Evolutionary conservation across 2,329 filamentous ascomycete species (phyloP), one percentile per base, ranked within the genome.

Genomic region (Xylariaceae sp.): DNA sequence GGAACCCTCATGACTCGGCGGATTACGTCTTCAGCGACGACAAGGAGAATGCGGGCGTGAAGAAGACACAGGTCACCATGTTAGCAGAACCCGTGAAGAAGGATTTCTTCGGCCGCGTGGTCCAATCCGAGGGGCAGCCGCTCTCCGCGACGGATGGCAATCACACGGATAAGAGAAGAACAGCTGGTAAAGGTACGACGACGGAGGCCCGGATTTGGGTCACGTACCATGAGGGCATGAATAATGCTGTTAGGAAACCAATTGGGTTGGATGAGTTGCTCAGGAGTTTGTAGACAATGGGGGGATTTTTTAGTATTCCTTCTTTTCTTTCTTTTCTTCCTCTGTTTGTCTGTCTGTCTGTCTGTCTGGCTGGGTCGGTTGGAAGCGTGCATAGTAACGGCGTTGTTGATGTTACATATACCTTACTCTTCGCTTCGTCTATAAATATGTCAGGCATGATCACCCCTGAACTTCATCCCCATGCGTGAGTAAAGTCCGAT

Each of bases 181-280:
- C 17, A 18, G 59, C 71, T 58, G 65, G 65, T 49, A 56, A 70
- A 4, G 67, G 69, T 23, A 73, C 73, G 61, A 74, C 73, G 61
- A 74, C 76, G 52, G 81, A 82, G 51, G 78, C 77, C 9, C 84
- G 85, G 66, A 83, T 88, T 6, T 92, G 88, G 88, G 83, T 90
- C 39, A 89, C 81, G 53, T 92, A 85, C 71, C 84, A 91, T 67
- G 89, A 92, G 73, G 89, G 89, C 0, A 89, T 87, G 69, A 89
- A 86, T 23, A 91, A 92, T 77, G 89, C 89, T 15, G 89, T 92
- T 44, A 80, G 87, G 69, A 92, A 91, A 71, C 86, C 88, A 0
- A 82, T 92, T 64, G 86, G 85, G 17, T 73, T 92, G 72, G 80
- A 81, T 62, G 88, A 92, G 70, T 75, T 92, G 64, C 78, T 92